Conservation (phyloP, 306 rosid genomes). For the Rosa chinensis region DNA sequence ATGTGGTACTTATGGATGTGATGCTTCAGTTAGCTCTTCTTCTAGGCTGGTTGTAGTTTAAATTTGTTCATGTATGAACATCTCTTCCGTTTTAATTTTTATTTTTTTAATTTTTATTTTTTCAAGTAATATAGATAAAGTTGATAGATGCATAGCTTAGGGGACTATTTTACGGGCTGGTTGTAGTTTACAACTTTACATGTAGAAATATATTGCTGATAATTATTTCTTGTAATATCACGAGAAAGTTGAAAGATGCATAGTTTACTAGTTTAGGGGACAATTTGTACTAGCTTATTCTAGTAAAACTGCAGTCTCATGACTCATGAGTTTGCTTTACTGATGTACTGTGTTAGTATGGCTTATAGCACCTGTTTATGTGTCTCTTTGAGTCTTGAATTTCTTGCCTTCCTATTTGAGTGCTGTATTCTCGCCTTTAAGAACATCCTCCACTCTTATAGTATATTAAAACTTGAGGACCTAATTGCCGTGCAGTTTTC, state of each 20-base stretch:
- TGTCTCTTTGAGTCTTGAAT: constrained; percentile 17
- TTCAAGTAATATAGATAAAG: background rate
- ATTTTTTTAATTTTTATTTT: background rate
- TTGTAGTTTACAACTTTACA: background rate
- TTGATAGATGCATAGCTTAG: background rate
- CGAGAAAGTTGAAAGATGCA: background rate
- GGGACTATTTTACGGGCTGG: background rate
- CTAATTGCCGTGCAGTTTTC: background rate
- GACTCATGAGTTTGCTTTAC: background rate
- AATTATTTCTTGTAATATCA: background rate
- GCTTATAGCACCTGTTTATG: constrained; percentile 11
- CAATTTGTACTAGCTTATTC: background rate
- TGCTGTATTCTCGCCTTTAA: background rate
- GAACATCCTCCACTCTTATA: constrained; percentile 1
- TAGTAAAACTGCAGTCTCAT: background rate
- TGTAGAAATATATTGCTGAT: background rate
- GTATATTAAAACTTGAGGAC: background rate
- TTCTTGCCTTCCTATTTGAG: background rate
- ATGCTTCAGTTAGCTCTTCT: background rate
- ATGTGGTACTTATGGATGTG: background rate
- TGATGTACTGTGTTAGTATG: background rate
- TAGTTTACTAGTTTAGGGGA: background rate
- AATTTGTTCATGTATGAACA: background rate
- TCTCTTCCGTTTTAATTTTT: background rate
- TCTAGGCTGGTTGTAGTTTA: background rate